These are phyloP conservation scores for Cryptosporidium meleagridis DNA, from an alignment of 169 alveolate genomes.

Conservation along the genomic window DNA sequence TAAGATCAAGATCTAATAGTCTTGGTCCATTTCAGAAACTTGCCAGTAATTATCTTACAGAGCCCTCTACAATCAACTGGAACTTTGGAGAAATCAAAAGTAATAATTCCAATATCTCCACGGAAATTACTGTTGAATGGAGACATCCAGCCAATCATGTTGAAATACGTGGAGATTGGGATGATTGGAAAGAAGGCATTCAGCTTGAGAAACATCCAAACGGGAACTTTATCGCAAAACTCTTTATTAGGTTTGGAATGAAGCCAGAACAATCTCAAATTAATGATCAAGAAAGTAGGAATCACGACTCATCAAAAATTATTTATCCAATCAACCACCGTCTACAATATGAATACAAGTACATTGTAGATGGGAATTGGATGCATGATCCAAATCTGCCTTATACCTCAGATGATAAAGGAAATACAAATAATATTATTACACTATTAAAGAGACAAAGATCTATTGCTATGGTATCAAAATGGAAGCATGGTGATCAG, in stretches of 20 bases:
- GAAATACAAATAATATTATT: slow-evolving; percentile 84
- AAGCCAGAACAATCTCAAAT: slow-evolving; percentile 9
- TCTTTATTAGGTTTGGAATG: slow-evolving; percentile 42
- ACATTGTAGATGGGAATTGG: slow-evolving; percentile 89
- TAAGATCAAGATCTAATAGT: slow-evolving; percentile 71
- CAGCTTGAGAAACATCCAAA: slow-evolving; percentile 75
- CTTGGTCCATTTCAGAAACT: slow-evolving; percentile 64
- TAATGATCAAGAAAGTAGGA: slow-evolving; percentile 7
- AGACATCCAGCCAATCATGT: slow-evolving; percentile 79
- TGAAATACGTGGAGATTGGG: slow-evolving; percentile 85
- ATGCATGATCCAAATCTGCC: slow-evolving; percentile 80
- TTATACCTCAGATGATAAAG: slow-evolving; percentile 79
- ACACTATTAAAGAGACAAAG: slow-evolving; percentile 55
- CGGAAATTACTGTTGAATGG: slow-evolving; percentile 63
- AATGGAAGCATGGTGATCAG: slow-evolving; percentile 71
- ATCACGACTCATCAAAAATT: background rate
- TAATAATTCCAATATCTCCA: slow-evolving; percentile 24
- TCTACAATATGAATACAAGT: slow-evolving; percentile 83
- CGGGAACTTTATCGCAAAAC: slow-evolving; percentile 40
- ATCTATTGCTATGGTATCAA: slow-evolving; percentile 52
- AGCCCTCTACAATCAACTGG: slow-evolving; percentile 35
- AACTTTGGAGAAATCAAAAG: background rate
- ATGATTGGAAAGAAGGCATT: slow-evolving; percentile 85
- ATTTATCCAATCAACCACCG: slow-evolving; percentile 45
- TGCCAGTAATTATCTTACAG: slow-evolving; percentile 39